A percentile compares a stretch with the other conserved stretches of the same genome.
These are phyloP conservation scores for Yamadazyma scolyti DNA, from an alignment of 805 yeast genomes.

Conservation along the genomic window DNA sequence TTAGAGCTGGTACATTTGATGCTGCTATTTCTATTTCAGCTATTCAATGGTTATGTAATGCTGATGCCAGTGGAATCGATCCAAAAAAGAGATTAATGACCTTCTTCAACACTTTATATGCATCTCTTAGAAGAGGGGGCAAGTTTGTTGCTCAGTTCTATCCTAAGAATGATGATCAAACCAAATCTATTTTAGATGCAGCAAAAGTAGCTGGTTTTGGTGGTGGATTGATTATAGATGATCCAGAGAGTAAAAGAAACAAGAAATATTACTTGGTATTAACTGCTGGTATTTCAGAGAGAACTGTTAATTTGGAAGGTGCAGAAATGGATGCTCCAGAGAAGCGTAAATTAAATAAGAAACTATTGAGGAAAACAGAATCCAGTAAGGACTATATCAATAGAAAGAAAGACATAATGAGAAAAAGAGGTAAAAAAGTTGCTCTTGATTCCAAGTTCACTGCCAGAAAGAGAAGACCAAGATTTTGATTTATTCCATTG, in stretches of 20 bases:
- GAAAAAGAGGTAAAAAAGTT: constrained; percentile 83
- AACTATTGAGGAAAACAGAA: constrained; percentile 57
- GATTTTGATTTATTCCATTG: constrained; percentile 22
- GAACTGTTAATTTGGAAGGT: constrained; percentile 72
- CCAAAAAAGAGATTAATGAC: constrained; percentile 77
- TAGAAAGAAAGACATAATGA: constrained; percentile 92
- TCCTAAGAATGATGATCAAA: constrained; percentile 86
- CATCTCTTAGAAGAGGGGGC: constrained; percentile 87
- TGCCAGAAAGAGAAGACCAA: constrained; percentile 61
- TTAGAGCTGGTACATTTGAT: constrained; percentile 93
- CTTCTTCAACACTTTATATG: constrained; percentile 85
- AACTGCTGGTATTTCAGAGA: constrained; percentile 79
- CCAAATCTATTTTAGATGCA: constrained; percentile 69
- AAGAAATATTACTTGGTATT: constrained; percentile 87
- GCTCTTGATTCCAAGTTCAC: constrained; percentile 90
- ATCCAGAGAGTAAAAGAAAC: constrained; percentile 87
- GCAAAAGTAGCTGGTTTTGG: constrained; percentile 95
- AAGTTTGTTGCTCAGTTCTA: constrained; percentile 97
- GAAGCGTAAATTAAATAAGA: constrained; percentile 41
- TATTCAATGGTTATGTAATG: constrained; percentile 97
- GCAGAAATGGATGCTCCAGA: constrained; percentile 72
- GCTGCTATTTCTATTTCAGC: constrained; percentile 95
- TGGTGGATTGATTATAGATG: constrained; percentile 92
- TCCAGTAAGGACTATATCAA: constrained; percentile 74
- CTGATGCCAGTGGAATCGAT: constrained; percentile 77